Evolutionary conservation across 2,329 filamentous ascomycete species (phyloP).

Genomic region (Biscogniauxia sp.): DNA sequence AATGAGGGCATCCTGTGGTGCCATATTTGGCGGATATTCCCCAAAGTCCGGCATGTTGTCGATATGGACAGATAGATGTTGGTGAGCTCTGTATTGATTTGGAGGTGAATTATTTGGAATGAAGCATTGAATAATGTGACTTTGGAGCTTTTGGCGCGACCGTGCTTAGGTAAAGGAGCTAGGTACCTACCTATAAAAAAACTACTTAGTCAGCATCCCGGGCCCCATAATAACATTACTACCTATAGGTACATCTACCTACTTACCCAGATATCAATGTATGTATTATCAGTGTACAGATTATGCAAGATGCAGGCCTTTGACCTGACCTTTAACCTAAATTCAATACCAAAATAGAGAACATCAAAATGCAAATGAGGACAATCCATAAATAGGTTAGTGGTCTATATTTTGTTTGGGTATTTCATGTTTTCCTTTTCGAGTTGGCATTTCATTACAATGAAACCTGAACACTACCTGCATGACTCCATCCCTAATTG

Average conservation of each 20-base stretch:
- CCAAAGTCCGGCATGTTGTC: conserved; percentile 57
- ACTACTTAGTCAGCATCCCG: neutral
- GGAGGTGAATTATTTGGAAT: too few relatives aligned
- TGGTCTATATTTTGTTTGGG: conserved; percentile 1
- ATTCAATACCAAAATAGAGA: too few relatives aligned
- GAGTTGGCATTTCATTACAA: conserved; percentile 18
- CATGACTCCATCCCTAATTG: neutral
- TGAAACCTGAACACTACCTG: conserved; percentile 1
- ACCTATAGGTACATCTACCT: too few relatives aligned
- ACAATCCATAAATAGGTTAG: too few relatives aligned
- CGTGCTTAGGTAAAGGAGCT: neutral
- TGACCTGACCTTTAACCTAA: too few relatives aligned
- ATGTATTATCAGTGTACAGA: too few relatives aligned
- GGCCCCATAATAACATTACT: neutral
- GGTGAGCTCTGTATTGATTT: conserved; percentile 2
- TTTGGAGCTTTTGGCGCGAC: neutral
- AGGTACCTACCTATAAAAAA: neutral
- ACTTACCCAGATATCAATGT: too few relatives aligned
- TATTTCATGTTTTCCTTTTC: conserved; percentile 16
- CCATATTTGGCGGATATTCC: conserved; percentile 65
- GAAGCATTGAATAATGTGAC: too few relatives aligned
- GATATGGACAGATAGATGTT: conserved; percentile 1
- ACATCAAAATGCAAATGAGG: too few relatives aligned
- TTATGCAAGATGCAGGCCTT: too few relatives aligned
- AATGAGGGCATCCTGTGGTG: conserved; percentile 61